Percentiles rank a stretch among this genome's conserved stretches.
phyloP scores from a whole-genome alignment of 331 rosid genomes.

The Spiraea crenata region DNA sequence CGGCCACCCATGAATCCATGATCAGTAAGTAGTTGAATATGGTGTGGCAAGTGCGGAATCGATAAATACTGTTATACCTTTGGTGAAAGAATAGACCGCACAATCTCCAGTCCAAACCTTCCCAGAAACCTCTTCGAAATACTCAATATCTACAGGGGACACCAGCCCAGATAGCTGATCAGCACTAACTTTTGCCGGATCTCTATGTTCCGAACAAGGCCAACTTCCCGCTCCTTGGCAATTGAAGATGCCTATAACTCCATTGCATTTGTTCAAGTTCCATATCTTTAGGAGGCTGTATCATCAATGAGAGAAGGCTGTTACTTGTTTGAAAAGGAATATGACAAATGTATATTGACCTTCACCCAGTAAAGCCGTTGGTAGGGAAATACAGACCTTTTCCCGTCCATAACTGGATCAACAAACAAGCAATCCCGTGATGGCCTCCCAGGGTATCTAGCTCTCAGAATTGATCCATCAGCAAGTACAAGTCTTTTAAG shows the following conservation, averaged over 20 bases:
- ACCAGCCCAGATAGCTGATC: conserved; percentile 26
- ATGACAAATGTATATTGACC: neutral
- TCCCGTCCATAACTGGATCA: conserved; percentile 43
- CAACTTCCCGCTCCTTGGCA: conserved; percentile 50
- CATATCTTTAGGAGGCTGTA: conserved; percentile 43
- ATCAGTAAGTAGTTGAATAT: neutral
- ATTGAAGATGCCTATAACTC: conserved; percentile 47
- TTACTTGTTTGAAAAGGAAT: neutral
- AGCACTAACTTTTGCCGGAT: conserved; percentile 6
- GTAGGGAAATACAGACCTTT: conserved; percentile 20
- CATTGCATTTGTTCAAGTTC: conserved; percentile 48
- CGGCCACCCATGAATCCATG: neutral
- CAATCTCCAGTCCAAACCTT: conserved; percentile 38
- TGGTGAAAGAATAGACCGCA: conserved; percentile 34
- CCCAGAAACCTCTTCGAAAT: conserved; percentile 37
- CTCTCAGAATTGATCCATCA: conserved; percentile 44
- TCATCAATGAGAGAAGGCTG: neutral
- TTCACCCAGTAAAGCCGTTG: neutral
- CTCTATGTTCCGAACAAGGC: conserved; percentile 25
- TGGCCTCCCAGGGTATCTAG: conserved; percentile 41
- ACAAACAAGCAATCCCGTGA: conserved; percentile 38
- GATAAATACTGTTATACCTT: conserved; percentile 15
- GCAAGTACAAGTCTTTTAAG: conserved; percentile 40
- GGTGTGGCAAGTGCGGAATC: neutral
- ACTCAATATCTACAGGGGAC: conserved; percentile 37